Percentiles rank a stretch among this genome's conserved stretches.
phyloP scores from a whole-genome alignment of 768 basidiomycete species.

The Hysterangium stoloniferum region DNA sequence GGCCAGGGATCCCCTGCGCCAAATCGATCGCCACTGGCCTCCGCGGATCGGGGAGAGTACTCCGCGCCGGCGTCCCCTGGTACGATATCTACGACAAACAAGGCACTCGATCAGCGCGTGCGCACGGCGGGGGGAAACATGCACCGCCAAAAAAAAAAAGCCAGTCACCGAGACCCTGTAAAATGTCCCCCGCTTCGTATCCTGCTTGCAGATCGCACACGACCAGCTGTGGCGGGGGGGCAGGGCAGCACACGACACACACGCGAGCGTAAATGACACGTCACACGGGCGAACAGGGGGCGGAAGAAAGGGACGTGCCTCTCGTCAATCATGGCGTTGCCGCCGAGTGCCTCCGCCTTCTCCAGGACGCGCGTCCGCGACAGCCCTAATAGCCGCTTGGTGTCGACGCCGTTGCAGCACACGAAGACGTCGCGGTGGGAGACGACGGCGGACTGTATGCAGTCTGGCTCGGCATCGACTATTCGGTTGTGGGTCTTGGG shows the following conservation, averaged over 20 bases:
- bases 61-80: slow-evolving; percentile 30
- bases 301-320: slow-evolving; percentile 20
- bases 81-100: slow-evolving; percentile 25
- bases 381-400: slow-evolving; percentile 25
- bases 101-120: slow-evolving; percentile 16
- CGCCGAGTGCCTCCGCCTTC: slow-evolving; percentile 27
- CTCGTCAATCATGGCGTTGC: slow-evolving; percentile 31
- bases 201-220: slow-evolving; percentile 27
- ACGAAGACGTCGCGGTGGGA: slow-evolving; percentile 27
- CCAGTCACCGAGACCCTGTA: slow-evolving; percentile 25
- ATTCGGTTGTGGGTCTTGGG: slow-evolving; percentile 5
- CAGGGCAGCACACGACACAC: slow-evolving; percentile 15
- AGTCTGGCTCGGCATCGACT: slow-evolving; percentile 5
- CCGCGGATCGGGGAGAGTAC: slow-evolving; percentile 28
- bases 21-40: slow-evolving; percentile 29
- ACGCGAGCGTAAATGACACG: slow-evolving; percentile 15
- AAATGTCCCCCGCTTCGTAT: slow-evolving; percentile 22
- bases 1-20: slow-evolving; percentile 27
- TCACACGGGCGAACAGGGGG: not conserved
- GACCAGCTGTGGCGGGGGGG: slow-evolving; percentile 29
- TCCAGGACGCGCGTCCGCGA: slow-evolving; percentile 27
- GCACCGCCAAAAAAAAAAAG: not conserved
- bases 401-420: slow-evolving; percentile 31
- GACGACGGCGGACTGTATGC: slow-evolving; percentile 4
- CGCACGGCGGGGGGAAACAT: not conserved